phyloP scores from a whole-genome alignment of 2,329 filamentous ascomycete genomes.

The Rhinocladiella mackenziei region DNA sequence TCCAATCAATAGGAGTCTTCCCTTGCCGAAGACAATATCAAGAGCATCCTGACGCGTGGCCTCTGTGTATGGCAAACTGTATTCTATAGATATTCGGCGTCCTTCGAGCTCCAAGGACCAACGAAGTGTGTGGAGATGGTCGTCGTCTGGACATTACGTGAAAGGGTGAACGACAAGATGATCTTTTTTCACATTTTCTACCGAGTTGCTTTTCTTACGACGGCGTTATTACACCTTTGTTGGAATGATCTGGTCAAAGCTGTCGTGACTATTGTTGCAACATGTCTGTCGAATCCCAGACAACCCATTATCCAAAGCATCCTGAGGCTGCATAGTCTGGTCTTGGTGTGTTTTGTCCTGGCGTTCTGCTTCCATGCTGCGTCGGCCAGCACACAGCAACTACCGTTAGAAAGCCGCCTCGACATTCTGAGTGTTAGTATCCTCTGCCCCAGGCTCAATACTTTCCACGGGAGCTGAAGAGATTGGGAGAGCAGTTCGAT shows the following conservation, averaged over 20 bases:
- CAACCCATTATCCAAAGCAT: constrained; percentile 13
- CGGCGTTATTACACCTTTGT: constrained; percentile 15
- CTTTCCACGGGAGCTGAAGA: background rate
- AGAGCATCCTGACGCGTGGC: too few species aligned
- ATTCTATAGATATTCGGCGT: too few species aligned
- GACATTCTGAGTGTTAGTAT: constrained; percentile 9
- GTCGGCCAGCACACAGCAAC: constrained; percentile 12
- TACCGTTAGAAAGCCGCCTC: background rate
- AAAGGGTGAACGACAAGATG: too few species aligned
- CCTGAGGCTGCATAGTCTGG: constrained; percentile 14
- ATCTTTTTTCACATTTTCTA: constrained; percentile 11
- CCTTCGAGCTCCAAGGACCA: too few species aligned
- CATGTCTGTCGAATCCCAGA: constrained; percentile 11
- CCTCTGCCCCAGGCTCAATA: background rate
- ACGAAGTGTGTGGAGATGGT: too few species aligned
- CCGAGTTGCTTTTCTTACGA: constrained; percentile 15
- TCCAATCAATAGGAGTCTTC: too few species aligned
- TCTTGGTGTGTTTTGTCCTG: constrained; percentile 19
- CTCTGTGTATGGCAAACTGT: too few species aligned
- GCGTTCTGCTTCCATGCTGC: constrained; percentile 21
- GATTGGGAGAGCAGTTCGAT: constrained; percentile 20
- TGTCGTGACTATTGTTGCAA: background rate
- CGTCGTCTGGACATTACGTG: too few species aligned
- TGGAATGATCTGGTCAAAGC: constrained; percentile 19
- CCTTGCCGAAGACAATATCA: too few species aligned